Base-by-base conservation (phyloP, 768 basidiomycete species). In the Solioccasus polychromus region DNA sequence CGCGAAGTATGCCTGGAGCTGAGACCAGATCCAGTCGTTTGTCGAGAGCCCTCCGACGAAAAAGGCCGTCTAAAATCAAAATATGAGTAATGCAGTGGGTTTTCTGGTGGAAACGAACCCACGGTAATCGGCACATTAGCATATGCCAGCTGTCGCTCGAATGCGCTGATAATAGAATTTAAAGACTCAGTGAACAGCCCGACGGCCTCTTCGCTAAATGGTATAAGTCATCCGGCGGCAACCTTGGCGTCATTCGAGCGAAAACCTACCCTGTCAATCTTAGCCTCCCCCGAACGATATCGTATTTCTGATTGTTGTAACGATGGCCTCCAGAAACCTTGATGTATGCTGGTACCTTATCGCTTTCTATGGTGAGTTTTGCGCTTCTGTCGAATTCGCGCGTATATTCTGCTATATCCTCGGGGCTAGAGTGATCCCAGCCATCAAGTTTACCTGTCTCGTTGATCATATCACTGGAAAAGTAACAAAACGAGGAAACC, bases 1-100 rank as follows among this genome's bases (percentile, higher is more conserved):
- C n/a, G n/a, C n/a, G 35, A 56, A 56, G 25, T 56, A 55, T 1
- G 42, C 35, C 22, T 55, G 40, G 14, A 55, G 36, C 8, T 25
- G 48, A 35, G 30, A 29, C 43, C 45, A 45, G 12, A 56, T 32
- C 25, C 32, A 42, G 11, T 48, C 34, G 9, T 49, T 57, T 5
- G 28, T 29, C 9, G 42, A 39, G 1, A 53, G 22, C 1, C 50
- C 55, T 0, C 54, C 55, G 4, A 57, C 39, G n/a, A 57, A 23
- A 8, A 57, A 53, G 8, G 29, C 55, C 22, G 7, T 38, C 54
- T 57, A 15, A n/a, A n/a, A n/a, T n/a, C n/a, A 31, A 7, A 35
- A 23, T 25, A 20, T 8, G 11, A 5, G 4, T 7, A 29, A n/a
- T 30, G 20, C 15, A 5, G 22, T 8, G 23, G 25, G 0, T 17